Conservation (phyloP, 139 green algal genomes). For the Haematococcus lacustris region DNA sequence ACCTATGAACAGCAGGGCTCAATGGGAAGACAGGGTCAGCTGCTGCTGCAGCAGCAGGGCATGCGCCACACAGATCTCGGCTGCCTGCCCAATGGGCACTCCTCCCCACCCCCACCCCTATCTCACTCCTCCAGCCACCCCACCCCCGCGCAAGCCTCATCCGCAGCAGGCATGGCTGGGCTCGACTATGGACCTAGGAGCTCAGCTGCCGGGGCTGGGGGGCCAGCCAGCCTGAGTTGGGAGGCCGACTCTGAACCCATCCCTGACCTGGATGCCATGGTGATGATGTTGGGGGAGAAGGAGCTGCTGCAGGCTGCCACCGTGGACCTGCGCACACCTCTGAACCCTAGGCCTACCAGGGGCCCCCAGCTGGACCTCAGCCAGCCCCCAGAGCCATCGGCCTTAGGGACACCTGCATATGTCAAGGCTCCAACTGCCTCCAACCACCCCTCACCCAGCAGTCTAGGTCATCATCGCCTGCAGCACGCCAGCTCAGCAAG, state of each 20-base stretch:
- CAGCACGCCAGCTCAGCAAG: too few species aligned
- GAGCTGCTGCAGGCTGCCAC: conserved; percentile 5
- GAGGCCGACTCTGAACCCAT: too few species aligned
- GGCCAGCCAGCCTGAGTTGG: too few species aligned
- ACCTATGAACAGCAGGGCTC: too few species aligned
- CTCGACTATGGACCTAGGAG: background rate
- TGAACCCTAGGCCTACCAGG: background rate
- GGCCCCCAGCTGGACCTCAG: background rate
- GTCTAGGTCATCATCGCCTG: too few species aligned
- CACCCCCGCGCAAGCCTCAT: background rate
- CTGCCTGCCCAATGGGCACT: background rate
- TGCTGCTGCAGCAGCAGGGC: conserved; percentile 3
- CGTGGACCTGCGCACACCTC: background rate
- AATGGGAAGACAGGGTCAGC: too few species aligned
- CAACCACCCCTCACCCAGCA: too few species aligned
- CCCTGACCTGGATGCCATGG: conserved; percentile 6
- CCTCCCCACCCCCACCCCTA: background rate
- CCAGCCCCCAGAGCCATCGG: too few species aligned
- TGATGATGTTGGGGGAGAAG: conserved; percentile 2
- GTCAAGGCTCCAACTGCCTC: too few species aligned
- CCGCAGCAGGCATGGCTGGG: background rate
- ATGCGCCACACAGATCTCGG: background rate
- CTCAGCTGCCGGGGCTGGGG: background rate
- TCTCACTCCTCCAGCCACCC: too few species aligned
- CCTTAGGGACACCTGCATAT: too few species aligned